Evolutionary conservation across 2,329 filamentous ascomycete species (phyloP), one percentile per base, ranked within the genome.

Genomic region (Simplicillium sp.): DNA sequence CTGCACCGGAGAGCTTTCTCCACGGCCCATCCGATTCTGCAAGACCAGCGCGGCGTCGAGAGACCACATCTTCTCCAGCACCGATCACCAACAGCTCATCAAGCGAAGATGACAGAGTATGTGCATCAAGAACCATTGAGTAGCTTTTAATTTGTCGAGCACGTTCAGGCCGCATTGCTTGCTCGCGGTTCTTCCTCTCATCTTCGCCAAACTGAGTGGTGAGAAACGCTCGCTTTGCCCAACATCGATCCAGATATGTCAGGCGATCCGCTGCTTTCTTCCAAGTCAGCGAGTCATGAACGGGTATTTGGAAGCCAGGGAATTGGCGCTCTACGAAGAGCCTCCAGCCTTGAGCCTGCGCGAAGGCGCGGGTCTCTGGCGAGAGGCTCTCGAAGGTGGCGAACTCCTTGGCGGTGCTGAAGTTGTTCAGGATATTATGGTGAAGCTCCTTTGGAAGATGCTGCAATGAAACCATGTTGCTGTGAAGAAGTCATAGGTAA

Each of bases 201-300:
- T 46, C 43, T 41, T 51, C 50, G 35, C 44, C 39, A 14, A 59
- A 50, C 20, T 54, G 45, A 34, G 47, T 54, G 12, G 62, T 52
- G 37, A 59, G 58, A 42, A 75, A 63, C 13, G 60, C 58, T 15
- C 70, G 64, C 39, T 61, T 64, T 37, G 75, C 72, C 73, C 73
- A 77, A 48, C 67, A 71, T 6, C 71, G 63, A 20, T 68, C 65
- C 40, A 75, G 65, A 46, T 67, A 68, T 1, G 73, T 74, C 34
- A 74, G 51, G 1, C 60, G 63, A 18, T 67, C 58, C 7, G 71
- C 71, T 18, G 69, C 53, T 11, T 54, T 48, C 11, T 48, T 46
- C 59, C 70, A 73, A 13, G 36, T 44, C 2, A 35, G 41, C 6
- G 51, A 49, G 25, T 72, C 50, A 14, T 72, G 53, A 9, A 47